Conservation (phyloP, 148 eudicot genomes). For the Camellia granthamiana region DNA sequence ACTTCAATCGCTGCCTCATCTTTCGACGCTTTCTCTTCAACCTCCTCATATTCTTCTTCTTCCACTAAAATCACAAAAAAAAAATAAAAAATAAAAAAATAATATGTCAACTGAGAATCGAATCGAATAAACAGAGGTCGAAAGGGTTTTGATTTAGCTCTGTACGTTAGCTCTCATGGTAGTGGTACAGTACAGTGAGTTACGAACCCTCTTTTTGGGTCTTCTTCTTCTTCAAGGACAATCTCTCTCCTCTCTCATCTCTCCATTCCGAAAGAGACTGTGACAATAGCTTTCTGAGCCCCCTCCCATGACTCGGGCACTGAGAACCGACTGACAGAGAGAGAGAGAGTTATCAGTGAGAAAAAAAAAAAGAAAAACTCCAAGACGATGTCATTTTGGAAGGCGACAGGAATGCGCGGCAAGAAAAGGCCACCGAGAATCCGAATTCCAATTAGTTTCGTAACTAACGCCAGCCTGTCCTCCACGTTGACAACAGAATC, state of each 20-base stretch:
- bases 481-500: no score
- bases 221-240: background rate
- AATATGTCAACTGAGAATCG: background rate
- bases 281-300: no score
- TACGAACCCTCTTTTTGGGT: background rate
- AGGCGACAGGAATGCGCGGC: no score
- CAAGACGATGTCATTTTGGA: no score
- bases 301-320: no score
- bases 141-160: background rate
- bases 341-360: no score
- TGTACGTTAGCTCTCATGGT: constrained; percentile 11
- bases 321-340: no score
- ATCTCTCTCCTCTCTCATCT: no score
- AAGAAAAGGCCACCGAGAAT: no score
- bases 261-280: background rate
- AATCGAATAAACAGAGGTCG: background rate
- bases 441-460: no score
- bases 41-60: constrained; percentile 8
- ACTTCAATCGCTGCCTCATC: constrained; percentile 25
- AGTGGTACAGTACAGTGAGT: background rate
- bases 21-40: constrained; percentile 21
- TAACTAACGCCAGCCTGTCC: no score
- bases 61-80: constrained; percentile 4
- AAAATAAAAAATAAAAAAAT: background rate
- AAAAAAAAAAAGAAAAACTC: no score